A percentile compares a stretch with the other conserved stretches of the same genome.
These are phyloP conservation scores for Yamagishiella unicocca DNA, from an alignment of 139 green algal species.

Conservation along the genomic window DNA sequence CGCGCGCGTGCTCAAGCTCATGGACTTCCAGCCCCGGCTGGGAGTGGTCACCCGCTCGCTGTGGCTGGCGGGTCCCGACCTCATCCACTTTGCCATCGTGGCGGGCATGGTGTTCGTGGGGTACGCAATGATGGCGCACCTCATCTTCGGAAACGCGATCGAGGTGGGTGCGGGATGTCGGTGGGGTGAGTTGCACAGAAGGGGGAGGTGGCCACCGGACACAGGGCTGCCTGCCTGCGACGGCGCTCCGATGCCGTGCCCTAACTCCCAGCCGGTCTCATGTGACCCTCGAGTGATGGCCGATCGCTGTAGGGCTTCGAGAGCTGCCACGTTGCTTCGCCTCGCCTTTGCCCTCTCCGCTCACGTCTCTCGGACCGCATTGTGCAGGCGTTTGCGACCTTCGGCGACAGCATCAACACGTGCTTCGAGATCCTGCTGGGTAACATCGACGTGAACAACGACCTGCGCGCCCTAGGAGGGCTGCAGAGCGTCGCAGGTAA, in stretches of 20 bases:
- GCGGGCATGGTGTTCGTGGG: conserved; percentile 87
- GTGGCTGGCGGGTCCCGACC: conserved; percentile 77
- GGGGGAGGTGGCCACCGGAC: neutral
- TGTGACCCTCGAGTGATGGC: no score
- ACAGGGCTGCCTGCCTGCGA: no score
- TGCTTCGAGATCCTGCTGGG: conserved; percentile 91
- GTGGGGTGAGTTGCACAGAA: neutral
- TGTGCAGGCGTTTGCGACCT: conserved; percentile 74
- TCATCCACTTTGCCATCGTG: conserved; percentile 89
- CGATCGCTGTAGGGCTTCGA: no score
- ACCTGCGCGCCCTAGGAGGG: conserved; percentile 76
- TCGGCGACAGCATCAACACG: conserved; percentile 79
- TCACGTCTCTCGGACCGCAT: no score
- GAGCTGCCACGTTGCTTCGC: no score
- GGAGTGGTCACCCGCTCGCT: conserved; percentile 88
- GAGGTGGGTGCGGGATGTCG: neutral
- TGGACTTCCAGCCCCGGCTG: conserved; percentile 93
- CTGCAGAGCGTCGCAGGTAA: conserved; percentile 67
- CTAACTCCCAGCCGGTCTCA: no score
- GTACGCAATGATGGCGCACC: conserved; percentile 88
- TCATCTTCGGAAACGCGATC: conserved; percentile 88
- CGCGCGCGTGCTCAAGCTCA: conserved; percentile 82
- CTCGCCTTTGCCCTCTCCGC: no score
- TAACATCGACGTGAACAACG: conserved; percentile 79
- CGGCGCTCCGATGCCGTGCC: no score